Conservation (phyloP, 2,329 filamentous ascomycete species). For the Fusarium staphyleae region DNA sequence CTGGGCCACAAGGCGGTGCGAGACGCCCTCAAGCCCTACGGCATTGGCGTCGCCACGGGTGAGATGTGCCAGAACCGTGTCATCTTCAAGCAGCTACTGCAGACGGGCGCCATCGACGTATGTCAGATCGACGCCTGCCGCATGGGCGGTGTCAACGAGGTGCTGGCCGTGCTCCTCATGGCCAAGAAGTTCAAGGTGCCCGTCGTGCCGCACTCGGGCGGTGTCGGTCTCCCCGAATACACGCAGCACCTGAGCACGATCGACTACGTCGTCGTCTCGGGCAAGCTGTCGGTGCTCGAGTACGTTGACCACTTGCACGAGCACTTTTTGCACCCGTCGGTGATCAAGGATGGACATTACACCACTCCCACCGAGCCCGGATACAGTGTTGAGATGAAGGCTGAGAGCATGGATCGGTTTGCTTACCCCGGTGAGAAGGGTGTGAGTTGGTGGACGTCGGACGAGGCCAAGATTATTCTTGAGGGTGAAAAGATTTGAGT, state of each 20-base stretch:
- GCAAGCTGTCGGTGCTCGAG: constrained; percentile 82
- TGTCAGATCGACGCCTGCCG: constrained; percentile 92
- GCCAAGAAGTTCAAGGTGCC: constrained; percentile 81
- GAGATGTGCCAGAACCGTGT: constrained; percentile 97
- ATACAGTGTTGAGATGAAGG: constrained; percentile 94
- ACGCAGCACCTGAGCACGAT: constrained; percentile 93
- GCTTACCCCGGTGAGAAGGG: constrained; percentile 78
- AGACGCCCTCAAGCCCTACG: constrained; percentile 75
- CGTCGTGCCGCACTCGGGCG: constrained; percentile 87
- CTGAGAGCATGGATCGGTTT: constrained; percentile 82
- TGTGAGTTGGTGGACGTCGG: constrained; percentile 85
- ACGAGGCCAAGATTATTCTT: constrained; percentile 78
- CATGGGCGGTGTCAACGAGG: constrained; percentile 89
- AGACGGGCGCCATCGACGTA: constrained; percentile 81
- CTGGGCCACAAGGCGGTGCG: constrained; percentile 86
- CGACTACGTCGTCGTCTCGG: constrained; percentile 87
- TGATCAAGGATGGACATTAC: constrained; percentile 86
- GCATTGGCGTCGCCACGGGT: constrained; percentile 86
- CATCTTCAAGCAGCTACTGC: constrained; percentile 90
- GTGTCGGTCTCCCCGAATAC: constrained; percentile 91
- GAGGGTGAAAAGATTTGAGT: constrained; percentile 64
- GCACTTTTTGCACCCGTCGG: constrained; percentile 84
- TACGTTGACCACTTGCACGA: constrained; percentile 94
- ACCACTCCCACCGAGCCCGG: constrained; percentile 83
- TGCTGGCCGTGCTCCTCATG: constrained; percentile 86